These are phyloP conservation scores for Adansonia gregorii DNA, from an alignment of 441 rosid species.

Conservation along the genomic window DNA sequence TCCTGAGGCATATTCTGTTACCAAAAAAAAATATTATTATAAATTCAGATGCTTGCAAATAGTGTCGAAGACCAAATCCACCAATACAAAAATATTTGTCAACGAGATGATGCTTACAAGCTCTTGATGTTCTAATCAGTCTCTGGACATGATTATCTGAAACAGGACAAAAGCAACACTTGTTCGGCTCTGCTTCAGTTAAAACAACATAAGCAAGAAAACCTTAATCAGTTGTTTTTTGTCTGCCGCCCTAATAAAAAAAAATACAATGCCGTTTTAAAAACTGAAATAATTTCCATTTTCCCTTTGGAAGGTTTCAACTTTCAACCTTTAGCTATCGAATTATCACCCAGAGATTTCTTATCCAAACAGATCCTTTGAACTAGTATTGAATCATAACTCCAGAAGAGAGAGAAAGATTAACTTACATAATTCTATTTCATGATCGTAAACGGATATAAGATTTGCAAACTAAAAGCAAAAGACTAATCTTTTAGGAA, in stretches of 20 bases:
- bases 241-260: constrained; percentile 37
- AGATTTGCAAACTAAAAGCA: constrained; percentile 11
- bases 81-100: constrained; percentile 12
- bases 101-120: constrained; percentile 32
- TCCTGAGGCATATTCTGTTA: constrained; percentile 70
- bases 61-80: constrained; percentile 24
- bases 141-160: constrained; percentile 26
- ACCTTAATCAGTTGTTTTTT: constrained; percentile 29
- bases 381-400: background rate
- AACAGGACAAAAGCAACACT: constrained; percentile 27
- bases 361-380: constrained; percentile 17
- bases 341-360: background rate
- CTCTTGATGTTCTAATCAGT: constrained; percentile 28
- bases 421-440: background rate
- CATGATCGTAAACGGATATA: background rate
- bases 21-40: constrained; percentile 26
- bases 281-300: background rate
- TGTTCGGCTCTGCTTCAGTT: constrained; percentile 32
- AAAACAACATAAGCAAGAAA: constrained; percentile 26
- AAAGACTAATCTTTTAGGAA: background rate
- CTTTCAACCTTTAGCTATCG: constrained; percentile 31
- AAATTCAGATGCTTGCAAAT: constrained; percentile 37
- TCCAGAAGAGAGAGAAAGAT: background rate
- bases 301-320: constrained; percentile 31
- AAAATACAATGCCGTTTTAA: constrained; percentile 27